Percentiles rank a stretch among this genome's conserved stretches.
Evolutionary conservation across 2,329 filamentous ascomycete species (phyloP).

Genomic region (Colletotrichum sp.): DNA sequence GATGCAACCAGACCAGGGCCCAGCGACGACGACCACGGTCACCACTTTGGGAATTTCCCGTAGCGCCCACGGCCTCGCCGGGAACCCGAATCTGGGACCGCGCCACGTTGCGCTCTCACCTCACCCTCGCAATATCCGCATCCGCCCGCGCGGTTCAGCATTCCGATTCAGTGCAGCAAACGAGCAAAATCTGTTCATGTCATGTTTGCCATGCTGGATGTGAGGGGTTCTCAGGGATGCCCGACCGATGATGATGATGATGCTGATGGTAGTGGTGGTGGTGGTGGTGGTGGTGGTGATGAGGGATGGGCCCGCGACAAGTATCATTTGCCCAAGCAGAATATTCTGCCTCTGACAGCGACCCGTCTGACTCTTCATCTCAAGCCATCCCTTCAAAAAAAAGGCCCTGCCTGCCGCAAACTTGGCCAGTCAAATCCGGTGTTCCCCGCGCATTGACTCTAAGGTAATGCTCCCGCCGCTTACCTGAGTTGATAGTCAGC

Average conservation of each 20-base stretch:
- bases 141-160: too few relatives aligned
- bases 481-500: neutral
- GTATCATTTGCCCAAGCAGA: neutral
- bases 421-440: neutral
- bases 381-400: neutral
- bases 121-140: neutral
- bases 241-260: too few relatives aligned
- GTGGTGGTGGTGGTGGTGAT: too few relatives aligned
- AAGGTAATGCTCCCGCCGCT: neutral
- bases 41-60: neutral
- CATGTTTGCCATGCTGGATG: too few relatives aligned
- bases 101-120: neutral
- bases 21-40: neutral
- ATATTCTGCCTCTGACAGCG: neutral
- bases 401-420: neutral
- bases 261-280: too few relatives aligned
- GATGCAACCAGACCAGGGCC: neutral
- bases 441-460: neutral
- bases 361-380: neutral
- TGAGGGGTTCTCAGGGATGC: too few relatives aligned
- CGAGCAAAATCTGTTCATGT: too few relatives aligned
- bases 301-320: neutral
- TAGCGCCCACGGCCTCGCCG: slow-evolving; percentile 14
- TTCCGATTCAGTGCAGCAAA: too few relatives aligned
- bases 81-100: neutral